phyloP scores from a whole-genome alignment of 1,284 basidiomycete species.

The Tausonia pullulans region DNA sequence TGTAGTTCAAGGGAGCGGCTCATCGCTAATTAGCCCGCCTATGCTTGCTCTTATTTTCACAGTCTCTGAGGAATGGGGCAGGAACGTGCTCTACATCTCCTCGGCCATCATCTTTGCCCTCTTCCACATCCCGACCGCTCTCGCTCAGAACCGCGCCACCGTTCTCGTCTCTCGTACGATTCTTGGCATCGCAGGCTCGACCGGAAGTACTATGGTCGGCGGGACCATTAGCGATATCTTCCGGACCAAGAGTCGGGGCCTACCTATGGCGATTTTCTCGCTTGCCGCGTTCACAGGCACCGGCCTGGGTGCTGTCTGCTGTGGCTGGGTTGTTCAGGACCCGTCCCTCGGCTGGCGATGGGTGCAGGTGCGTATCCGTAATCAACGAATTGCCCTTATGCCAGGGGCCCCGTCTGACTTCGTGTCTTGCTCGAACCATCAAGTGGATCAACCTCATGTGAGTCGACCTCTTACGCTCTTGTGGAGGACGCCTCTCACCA shows the following conservation, averaged over 20 bases:
- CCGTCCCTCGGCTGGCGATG: conserved; percentile 2
- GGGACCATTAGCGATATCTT: conserved; percentile 66
- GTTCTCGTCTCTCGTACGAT: conserved; percentile 57
- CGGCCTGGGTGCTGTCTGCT: conserved; percentile 52
- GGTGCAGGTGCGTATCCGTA: background rate
- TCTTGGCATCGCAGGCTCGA: conserved; percentile 50
- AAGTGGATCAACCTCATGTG: background rate
- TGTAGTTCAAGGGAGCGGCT: too few relatives aligned
- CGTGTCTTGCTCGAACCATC: background rate
- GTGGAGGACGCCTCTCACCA: conserved; percentile 57
- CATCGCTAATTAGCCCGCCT: too few relatives aligned
- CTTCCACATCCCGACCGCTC: conserved; percentile 8
- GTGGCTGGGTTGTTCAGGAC: conserved; percentile 47
- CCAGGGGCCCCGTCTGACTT: background rate
- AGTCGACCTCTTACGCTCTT: conserved; percentile 20
- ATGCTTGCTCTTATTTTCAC: background rate
- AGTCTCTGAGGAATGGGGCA: conserved; percentile 3
- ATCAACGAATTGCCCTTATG: background rate
- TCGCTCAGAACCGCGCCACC: conserved; percentile 41
- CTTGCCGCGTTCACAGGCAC: conserved; percentile 48
- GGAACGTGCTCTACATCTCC: background rate
- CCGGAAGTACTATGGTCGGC: conserved; percentile 62
- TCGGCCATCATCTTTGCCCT: background rate
- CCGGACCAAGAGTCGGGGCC: conserved; percentile 49
- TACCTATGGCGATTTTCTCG: conserved; percentile 60